Evolutionary conservation across 2,329 filamentous ascomycete species (phyloP).

Genomic region (Coniochaeta sp.): DNA sequence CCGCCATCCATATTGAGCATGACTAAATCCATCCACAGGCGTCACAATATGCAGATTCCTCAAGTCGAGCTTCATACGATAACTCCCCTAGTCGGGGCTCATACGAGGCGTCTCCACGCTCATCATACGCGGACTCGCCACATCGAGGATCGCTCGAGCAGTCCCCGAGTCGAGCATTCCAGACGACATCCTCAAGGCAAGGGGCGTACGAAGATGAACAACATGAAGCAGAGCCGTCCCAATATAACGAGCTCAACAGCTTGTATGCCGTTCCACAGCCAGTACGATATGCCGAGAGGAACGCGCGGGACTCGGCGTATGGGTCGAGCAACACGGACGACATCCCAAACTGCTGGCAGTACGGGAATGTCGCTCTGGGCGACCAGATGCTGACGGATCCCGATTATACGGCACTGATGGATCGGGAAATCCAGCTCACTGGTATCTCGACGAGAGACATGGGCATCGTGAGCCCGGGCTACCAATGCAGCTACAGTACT

Average conservation of each 20-base stretch:
- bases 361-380: not conserved
- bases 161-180: not conserved
- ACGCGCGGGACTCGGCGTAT: not conserved
- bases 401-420: not conserved
- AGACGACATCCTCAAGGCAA: not conserved
- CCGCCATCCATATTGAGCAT: not conserved
- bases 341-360: not conserved
- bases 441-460: not conserved
- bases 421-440: not conserved
- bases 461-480: not conserved
- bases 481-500: not conserved
- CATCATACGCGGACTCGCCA: not conserved
- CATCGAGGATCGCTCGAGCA: not conserved
- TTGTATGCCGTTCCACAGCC: not conserved
- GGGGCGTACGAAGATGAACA: not conserved
- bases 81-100: not conserved
- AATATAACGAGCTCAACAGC: not conserved
- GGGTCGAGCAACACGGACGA: not conserved
- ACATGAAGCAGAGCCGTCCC: not conserved
- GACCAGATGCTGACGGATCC: conserved; percentile 1
- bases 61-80: not conserved
- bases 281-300: not conserved
- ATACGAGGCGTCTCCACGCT: not conserved
- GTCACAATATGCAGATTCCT: not conserved
- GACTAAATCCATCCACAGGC: not conserved